These are phyloP conservation scores for Capillidium heterosporum DNA, from an alignment of 371 early-diverging fungal genomes.

Conservation along the genomic window DNA sequence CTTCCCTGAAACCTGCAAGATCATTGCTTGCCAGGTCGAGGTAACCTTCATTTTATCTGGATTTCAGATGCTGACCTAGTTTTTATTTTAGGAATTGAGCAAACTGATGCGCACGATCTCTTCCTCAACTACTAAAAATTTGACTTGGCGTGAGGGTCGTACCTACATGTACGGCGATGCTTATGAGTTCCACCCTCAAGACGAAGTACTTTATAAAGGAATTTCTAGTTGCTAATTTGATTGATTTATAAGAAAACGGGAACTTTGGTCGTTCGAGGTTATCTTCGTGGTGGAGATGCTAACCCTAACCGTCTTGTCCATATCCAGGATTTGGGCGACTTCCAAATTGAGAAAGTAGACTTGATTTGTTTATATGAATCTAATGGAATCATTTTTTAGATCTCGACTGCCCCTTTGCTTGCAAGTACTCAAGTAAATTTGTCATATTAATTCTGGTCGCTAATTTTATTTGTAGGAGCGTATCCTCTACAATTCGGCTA, in stretches of 20 bases:
- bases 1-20: conserved; percentile 61
- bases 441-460: too few species aligned
- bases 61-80: background rate
- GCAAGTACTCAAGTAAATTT: too few species aligned
- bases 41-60: conserved; percentile 9
- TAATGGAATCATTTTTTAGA: too few species aligned
- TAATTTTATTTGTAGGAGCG: too few species aligned
- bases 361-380: conserved; percentile 7
- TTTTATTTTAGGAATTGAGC: conserved; percentile 19
- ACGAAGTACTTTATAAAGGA: background rate
- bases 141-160: conserved; percentile 76
- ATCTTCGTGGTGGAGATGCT: conserved; percentile 54
- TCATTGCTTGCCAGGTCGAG: conserved; percentile 35
- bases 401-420: too few species aligned
- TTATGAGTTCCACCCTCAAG: conserved; percentile 29
- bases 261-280: conserved; percentile 63
- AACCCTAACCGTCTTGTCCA: conserved; percentile 80
- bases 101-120: conserved; percentile 44
- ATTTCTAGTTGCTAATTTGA: background rate
- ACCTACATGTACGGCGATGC: conserved; percentile 72
- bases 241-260: conserved; percentile 21
- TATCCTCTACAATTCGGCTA: too few species aligned
- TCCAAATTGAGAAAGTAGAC: conserved; percentile 56
- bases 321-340: conserved; percentile 80
- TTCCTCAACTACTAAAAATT: conserved; percentile 48